Conservation (phyloP, 2,329 filamentous ascomycete species). For the Amesomyces nigricolor region DNA sequence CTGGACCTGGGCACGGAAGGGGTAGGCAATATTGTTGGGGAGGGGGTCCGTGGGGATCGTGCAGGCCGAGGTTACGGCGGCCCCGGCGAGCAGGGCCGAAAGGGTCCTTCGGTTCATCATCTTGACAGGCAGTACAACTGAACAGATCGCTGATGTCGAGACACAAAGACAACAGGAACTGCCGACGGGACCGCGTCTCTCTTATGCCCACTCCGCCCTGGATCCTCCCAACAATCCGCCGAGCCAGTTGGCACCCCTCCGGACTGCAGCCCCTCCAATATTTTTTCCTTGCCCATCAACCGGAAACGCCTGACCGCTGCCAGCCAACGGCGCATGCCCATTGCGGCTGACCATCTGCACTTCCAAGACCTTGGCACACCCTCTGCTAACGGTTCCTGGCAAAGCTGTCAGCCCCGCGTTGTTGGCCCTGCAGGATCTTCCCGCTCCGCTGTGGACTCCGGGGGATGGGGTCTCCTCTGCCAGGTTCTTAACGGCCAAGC, state of each 20-base stretch:
- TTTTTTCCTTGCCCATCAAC: neutral
- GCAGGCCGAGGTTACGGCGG: constrained; percentile 29
- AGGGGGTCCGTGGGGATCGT: constrained; percentile 28
- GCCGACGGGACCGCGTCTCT: neutral
- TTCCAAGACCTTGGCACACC: constrained; percentile 6
- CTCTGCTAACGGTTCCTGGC: constrained; percentile 8
- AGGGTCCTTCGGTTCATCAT: constrained; percentile 18
- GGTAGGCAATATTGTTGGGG: constrained; percentile 31
- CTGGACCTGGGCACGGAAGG: constrained; percentile 36
- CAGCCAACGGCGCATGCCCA: neutral
- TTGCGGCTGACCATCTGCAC: neutral
- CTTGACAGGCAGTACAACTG: neutral
- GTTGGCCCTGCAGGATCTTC: neutral
- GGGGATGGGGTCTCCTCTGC: neutral
- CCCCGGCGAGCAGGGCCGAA: constrained; percentile 22
- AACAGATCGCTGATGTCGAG: neutral
- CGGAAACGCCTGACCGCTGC: neutral
- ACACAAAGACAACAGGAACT: neutral
- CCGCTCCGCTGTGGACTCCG: neutral
- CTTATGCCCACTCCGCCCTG: neutral
- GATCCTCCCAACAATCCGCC: neutral
- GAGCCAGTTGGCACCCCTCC: neutral
- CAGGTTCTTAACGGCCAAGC: neutral
- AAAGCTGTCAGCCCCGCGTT: neutral
- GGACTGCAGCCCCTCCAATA: constrained; percentile 9